Conservation (phyloP, 1,284 basidiomycete genomes). For the Erythrobasidium hasegawianum region DNA sequence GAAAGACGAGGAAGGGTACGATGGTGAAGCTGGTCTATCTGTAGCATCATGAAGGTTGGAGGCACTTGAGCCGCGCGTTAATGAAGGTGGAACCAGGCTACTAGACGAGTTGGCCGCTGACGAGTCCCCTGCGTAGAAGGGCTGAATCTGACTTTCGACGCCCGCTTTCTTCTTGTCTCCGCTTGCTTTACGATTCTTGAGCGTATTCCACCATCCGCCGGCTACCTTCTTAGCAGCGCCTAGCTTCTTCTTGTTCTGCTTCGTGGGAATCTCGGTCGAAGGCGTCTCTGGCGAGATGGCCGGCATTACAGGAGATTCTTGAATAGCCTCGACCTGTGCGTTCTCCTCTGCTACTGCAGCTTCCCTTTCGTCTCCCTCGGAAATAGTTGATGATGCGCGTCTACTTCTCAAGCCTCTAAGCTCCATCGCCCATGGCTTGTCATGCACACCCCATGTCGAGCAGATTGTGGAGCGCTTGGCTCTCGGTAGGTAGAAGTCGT, state of each 20-base stretch:
- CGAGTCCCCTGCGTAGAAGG: not conserved
- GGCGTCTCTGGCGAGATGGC: not conserved
- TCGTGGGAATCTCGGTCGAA: not conserved
- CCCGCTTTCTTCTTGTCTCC: not conserved
- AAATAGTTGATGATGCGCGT: constrained; percentile 5
- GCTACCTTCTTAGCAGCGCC: constrained; percentile 22
- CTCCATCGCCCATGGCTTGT: constrained; percentile 44
- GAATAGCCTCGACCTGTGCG: constrained; percentile 32
- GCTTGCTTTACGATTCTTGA: constrained; percentile 20
- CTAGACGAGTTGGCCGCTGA: not conserved
- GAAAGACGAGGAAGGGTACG: not conserved
- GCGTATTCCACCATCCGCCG: constrained; percentile 28
- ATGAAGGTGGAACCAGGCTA: not conserved
- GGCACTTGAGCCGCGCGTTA: not conserved
- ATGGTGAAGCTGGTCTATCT: not conserved
- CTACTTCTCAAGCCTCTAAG: not conserved
- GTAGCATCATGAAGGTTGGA: not conserved
- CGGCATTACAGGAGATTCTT: constrained; percentile 16
- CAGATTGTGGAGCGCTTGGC: constrained; percentile 46
- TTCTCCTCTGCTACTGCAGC: constrained; percentile 22
- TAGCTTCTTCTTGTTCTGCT: constrained; percentile 10
- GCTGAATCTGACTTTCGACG: not conserved
- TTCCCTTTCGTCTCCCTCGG: constrained; percentile 35
- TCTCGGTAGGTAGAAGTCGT: constrained; percentile 35
- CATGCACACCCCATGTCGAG: constrained; percentile 47